Base-by-base conservation (phyloP, 352 stramenopile species). In the Pythium phragmiticola region DNA sequence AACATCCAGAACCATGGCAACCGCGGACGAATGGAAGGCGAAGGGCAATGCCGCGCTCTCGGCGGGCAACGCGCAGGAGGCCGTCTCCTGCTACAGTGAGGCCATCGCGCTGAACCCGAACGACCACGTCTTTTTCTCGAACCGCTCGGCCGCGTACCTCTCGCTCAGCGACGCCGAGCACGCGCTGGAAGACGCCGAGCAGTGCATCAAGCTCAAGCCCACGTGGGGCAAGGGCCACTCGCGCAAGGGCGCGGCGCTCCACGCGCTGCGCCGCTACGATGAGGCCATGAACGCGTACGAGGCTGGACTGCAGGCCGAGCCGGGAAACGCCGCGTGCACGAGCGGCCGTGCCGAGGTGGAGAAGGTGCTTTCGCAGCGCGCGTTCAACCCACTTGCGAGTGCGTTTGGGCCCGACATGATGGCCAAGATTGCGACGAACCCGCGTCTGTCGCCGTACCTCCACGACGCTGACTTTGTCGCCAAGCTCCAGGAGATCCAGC, bases 91-190 rank as follows among this genome's bases (percentile, higher is more conserved):
- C 69, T 99, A 99, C 86, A 97, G 95, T 28, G 76, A 98, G 69
- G 97, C 97, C 56, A 99, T 99, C 66, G 90, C 91, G 41, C 64
- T 98, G 42, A 89, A 99, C 72, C 84, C 89, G 56, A 84, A 73
- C 65, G 98, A 99, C 76, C 93, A 99, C 76, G 92, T 99, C 13
- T 99, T 98, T 75, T 99, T 96, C 77, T 98, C 90, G 54, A 99
- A 99, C 82, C 90, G 98, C 39, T 99, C 94, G 59, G 98, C 97
- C n/a, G 98, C 98, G 34, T 99, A 99, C 69, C 74, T 99, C 52
- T 97, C 89, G 67, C 81, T 97, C 45, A 80, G 92, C 19, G 86
- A 99, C 71, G 87, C 87, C 7, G 60, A 89, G 33, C 93, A 97
- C 60, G 98, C 98, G 14, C 78, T 99, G 19, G 88, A 98, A 66